Conservation (phyloP, 1,284 basidiomycete genomes). For the Boletellus deceptivus region DNA sequence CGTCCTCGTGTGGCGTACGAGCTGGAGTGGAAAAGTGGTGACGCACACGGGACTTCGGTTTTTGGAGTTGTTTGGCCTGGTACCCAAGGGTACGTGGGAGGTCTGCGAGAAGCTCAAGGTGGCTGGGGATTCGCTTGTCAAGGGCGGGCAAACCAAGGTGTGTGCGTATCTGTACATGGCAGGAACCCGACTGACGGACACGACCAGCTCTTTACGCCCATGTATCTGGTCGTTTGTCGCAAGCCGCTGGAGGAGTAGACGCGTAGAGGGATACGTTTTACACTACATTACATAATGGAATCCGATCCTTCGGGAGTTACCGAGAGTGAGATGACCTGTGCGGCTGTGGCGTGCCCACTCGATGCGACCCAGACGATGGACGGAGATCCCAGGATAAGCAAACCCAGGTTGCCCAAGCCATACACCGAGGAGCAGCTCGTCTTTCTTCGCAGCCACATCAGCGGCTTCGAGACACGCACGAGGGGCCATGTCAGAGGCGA, state of each 20-base stretch:
- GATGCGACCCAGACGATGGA: constrained; percentile 24
- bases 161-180: constrained; percentile 17
- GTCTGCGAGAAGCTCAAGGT: constrained; percentile 89
- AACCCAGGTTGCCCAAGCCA: constrained; percentile 57
- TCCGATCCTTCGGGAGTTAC: constrained; percentile 31
- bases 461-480: constrained; percentile 54
- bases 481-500: constrained; percentile 50
- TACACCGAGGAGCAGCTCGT: constrained; percentile 49
- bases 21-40: constrained; percentile 82
- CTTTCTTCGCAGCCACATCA: constrained; percentile 48
- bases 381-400: constrained; percentile 37
- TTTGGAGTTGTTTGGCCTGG: constrained; percentile 76
- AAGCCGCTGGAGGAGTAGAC: constrained; percentile 47
- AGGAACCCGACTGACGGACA: not conserved
- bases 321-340: constrained; percentile 15
- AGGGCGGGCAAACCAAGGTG: constrained; percentile 86
- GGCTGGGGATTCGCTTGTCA: constrained; percentile 78
- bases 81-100: constrained; percentile 92
- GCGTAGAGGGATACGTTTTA: not conserved
- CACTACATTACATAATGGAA: constrained; percentile 15
- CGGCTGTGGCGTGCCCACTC: constrained; percentile 12
- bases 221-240: constrained; percentile 69
- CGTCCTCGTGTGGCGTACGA: constrained; percentile 87
- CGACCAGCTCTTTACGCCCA: constrained; percentile 73
- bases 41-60: constrained; percentile 81